Conservation (phyloP, 2,329 filamentous ascomycete genomes). For the Colletotrichum sp. region DNA sequence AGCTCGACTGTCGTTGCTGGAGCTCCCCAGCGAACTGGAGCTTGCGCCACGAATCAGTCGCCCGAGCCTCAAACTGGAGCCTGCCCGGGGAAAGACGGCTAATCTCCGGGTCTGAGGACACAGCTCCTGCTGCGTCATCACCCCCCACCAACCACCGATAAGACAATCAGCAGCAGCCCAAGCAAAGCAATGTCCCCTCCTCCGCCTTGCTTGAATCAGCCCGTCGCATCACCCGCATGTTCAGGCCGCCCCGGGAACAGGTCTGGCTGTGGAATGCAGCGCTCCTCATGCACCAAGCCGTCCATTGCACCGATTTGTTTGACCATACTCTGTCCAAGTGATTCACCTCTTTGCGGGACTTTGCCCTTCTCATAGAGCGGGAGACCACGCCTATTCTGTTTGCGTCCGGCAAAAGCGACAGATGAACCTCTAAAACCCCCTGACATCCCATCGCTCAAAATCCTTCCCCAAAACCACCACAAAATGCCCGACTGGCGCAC, state of each 20-base stretch:
- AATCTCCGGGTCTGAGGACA: no score
- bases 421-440: neutral
- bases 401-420: neutral
- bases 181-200: neutral
- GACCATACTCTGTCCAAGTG: neutral
- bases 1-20: neutral
- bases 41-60: constrained; percentile 11
- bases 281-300: neutral
- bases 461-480: neutral
- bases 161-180: neutral
- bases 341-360: neutral
- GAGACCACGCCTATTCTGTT: neutral
- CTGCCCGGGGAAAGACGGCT: neutral
- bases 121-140: constrained; percentile 21
- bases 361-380: neutral
- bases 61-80: neutral
- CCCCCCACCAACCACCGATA: neutral
- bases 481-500: constrained; percentile 75
- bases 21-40: neutral
- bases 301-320: neutral
- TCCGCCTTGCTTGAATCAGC: neutral
- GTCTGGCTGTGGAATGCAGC: neutral
- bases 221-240: neutral
- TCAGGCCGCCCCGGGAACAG: neutral
- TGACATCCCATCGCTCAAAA: neutral